Percentiles rank a stretch among this genome's conserved stretches.
These are phyloP conservation scores for Pelagophyceae sp. DNA, from an alignment of 352 stramenopile genomes.

Conservation along the genomic window DNA sequence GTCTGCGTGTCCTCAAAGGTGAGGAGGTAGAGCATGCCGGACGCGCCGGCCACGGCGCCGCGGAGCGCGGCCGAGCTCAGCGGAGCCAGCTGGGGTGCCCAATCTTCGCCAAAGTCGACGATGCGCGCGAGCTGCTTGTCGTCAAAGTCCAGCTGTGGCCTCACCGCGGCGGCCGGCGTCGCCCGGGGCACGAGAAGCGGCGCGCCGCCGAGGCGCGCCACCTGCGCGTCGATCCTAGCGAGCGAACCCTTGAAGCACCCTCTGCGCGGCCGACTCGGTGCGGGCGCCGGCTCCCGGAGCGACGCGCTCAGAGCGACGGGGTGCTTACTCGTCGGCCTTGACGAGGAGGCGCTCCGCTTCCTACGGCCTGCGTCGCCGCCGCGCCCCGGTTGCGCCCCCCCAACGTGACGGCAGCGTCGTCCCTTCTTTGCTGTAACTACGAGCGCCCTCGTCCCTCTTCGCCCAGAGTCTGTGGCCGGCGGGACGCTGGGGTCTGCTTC, in stretches of 20 bases:
- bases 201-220: background rate
- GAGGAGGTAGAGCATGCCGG: background rate
- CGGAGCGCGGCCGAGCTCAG: background rate
- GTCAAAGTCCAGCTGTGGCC: background rate
- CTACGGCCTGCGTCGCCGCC: background rate
- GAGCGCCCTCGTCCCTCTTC: too few relatives aligned
- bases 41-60: background rate
- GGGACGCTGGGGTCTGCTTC: too few relatives aligned
- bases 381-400: too few relatives aligned
- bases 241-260: background rate
- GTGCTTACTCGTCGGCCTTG: background rate
- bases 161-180: background rate
- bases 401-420: too few relatives aligned
- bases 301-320: background rate
- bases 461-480: too few relatives aligned
- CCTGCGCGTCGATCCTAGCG: background rate
- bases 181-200: background rate
- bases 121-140: background rate
- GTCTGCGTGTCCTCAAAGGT: background rate
- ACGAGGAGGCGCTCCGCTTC: background rate
- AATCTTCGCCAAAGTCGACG: slow-evolving; percentile 6
- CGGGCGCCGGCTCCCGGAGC: too few relatives aligned
- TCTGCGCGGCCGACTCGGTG: background rate
- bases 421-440: too few relatives aligned
- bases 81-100: background rate